These are phyloP conservation scores for Gynochthodes officinalis DNA, from an alignment of 257 asterid genomes.

Conservation along the genomic window DNA sequence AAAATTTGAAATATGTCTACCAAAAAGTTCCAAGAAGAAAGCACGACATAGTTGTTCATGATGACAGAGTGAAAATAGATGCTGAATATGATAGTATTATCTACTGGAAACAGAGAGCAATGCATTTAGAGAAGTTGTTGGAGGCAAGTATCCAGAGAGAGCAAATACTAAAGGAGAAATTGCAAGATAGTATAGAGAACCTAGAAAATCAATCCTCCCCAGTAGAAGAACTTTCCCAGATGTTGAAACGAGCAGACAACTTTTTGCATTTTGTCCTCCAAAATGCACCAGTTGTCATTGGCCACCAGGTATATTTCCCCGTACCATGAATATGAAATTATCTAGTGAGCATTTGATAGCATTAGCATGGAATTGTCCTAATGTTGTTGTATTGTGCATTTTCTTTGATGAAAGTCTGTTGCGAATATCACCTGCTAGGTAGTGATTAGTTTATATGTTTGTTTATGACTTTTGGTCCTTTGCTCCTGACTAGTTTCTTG, in stretches of 20 bases:
- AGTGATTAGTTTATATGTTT: background rate
- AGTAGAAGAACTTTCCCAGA: constrained; percentile 73
- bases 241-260: constrained; percentile 77
- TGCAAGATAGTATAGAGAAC: constrained; percentile 79
- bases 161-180: constrained; percentile 50
- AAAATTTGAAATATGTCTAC: constrained; percentile 48
- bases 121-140: constrained; percentile 63
- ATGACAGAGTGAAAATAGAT: constrained; percentile 49
- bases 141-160: constrained; percentile 61
- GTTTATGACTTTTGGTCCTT: background rate
- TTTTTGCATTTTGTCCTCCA: constrained; percentile 87
- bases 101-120: constrained; percentile 72
- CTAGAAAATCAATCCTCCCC: constrained; percentile 82
- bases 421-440: background rate
- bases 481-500: background rate
- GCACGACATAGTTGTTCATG: constrained; percentile 42
- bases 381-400: background rate
- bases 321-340: background rate
- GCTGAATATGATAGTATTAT: constrained; percentile 58
- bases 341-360: background rate
- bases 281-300: constrained; percentile 91
- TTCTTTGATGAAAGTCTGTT: background rate
- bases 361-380: background rate
- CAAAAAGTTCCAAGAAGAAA: constrained; percentile 54
- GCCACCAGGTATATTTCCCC: constrained; percentile 59